Conservation (phyloP, 208 protist genomes). For the Trypanosoma mega region DNA sequence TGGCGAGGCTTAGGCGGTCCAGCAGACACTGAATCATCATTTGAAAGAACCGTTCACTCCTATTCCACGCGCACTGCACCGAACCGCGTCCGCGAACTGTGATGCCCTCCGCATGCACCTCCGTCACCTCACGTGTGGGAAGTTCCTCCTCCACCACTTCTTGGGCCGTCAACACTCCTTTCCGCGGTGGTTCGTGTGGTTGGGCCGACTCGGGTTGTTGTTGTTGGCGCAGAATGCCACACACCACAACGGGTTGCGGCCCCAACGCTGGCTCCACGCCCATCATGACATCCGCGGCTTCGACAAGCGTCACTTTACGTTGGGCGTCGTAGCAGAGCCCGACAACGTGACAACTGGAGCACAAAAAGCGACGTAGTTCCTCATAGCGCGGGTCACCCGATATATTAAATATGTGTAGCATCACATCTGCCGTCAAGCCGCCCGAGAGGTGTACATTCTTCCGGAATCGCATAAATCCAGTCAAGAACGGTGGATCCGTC, state of each 20-base stretch:
- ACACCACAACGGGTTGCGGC: constrained; percentile 79
- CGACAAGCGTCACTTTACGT: constrained; percentile 68
- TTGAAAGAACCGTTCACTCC: constrained; percentile 46
- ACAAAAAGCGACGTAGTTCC: constrained; percentile 72
- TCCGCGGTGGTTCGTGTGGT: not conserved
- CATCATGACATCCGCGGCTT: constrained; percentile 84
- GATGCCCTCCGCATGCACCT: constrained; percentile 57
- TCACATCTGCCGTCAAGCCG: constrained; percentile 51
- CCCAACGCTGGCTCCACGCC: constrained; percentile 60
- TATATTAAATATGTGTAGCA: constrained; percentile 72
- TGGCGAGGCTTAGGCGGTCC: constrained; percentile 53
- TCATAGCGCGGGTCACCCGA: constrained; percentile 66
- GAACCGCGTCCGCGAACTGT: constrained; percentile 63
- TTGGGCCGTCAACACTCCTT: not conserved
- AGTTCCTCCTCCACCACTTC: not conserved
- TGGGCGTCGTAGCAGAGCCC: constrained; percentile 78
- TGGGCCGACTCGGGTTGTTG: too few relatives aligned
- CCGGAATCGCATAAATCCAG: constrained; percentile 54
- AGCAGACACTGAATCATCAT: constrained; percentile 66
- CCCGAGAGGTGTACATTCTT: constrained; percentile 42
- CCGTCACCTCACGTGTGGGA: constrained; percentile 38
- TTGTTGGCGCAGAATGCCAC: constrained; percentile 44
- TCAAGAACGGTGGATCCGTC: constrained; percentile 36
- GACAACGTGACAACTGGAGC: constrained; percentile 67
- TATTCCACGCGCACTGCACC: constrained; percentile 52